Evolutionary conservation across 129 eudicot genomes (phyloP).

Genomic region (Helianthus annuus): HanXRQr2.0-SUNRISE NC_035434.2:152373085-152373584

Average conservation of each 20-base stretch:
- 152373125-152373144: too few relatives aligned
- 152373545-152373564: too few relatives aligned
- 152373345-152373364: conserved; percentile 1
- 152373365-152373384: background rate
- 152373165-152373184: too few relatives aligned
- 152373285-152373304: too few relatives aligned
- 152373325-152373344: background rate
- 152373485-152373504: background rate
- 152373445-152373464: background rate
- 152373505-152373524: too few relatives aligned
- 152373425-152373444: background rate
- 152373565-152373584: too few relatives aligned
- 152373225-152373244: too few relatives aligned
- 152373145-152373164: too few relatives aligned
- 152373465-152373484: background rate
- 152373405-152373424: conserved; percentile 13
- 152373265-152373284: background rate
- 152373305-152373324: too few relatives aligned
- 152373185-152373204: too few relatives aligned
- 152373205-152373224: too few relatives aligned
- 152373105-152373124: background rate
- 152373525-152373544: too few relatives aligned
- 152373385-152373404: conserved; percentile 9
- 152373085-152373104: conserved; percentile 30
- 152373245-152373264: background rate